Percentiles rank a stretch among this genome's conserved stretches.
These are phyloP conservation scores for Solanum sitiens DNA, from an alignment of 257 asterid genomes.

Conservation along the genomic window DNA sequence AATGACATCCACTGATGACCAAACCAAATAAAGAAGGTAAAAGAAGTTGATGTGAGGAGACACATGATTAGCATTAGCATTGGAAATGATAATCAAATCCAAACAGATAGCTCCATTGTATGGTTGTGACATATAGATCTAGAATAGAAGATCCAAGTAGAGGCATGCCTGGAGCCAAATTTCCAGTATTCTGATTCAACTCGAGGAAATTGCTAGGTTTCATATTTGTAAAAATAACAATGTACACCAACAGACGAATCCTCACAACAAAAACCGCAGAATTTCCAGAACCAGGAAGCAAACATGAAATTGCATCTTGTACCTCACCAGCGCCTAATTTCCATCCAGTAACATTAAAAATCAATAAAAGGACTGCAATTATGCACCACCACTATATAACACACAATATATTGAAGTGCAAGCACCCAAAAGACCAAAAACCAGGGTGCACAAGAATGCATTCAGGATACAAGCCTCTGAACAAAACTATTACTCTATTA, in stretches of 20 bases:
- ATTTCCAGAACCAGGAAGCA: not conserved
- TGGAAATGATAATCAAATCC: not conserved
- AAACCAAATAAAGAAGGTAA: not conserved
- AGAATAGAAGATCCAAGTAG: not conserved
- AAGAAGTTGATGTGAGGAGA: not conserved
- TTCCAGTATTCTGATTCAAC: not conserved
- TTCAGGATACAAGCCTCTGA: too few species aligned
- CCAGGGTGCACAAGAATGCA: too few species aligned
- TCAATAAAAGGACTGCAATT: not conserved
- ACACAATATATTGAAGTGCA: too few species aligned
- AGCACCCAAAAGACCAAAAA: too few species aligned
- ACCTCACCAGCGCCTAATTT: not conserved
- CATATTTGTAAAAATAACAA: not conserved
- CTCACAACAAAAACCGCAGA: not conserved
- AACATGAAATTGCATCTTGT: not conserved
- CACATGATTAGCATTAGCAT: not conserved
- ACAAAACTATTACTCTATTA: too few species aligned
- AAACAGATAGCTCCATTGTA: not conserved
- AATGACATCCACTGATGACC: not conserved
- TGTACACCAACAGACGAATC: not conserved
- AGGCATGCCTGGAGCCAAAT: not conserved
- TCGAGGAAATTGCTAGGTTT: not conserved
- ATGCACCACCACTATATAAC: too few species aligned
- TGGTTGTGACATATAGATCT: not conserved
- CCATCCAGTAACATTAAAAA: not conserved